phyloP scores from a whole-genome alignment of 1,139 yeast species.

The Geotrichum histeridarum region DNA sequence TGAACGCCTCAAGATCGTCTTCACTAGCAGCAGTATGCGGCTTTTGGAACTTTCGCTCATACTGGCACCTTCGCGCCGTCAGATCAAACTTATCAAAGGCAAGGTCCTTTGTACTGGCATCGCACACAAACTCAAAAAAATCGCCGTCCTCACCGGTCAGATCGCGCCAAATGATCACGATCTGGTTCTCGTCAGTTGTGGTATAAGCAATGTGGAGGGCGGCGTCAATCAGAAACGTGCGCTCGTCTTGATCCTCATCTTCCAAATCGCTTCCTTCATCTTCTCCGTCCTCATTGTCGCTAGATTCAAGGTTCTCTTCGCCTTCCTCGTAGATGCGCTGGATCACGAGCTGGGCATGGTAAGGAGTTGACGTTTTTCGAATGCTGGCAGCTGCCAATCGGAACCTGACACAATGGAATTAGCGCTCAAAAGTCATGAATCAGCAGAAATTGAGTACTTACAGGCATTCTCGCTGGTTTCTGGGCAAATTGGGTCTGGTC shows the following conservation, averaged over 20 bases:
- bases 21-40: conserved; percentile 32
- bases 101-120: conserved; percentile 50
- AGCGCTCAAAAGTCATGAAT: not conserved
- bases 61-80: conserved; percentile 63
- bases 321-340: conserved; percentile 66
- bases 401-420: not conserved
- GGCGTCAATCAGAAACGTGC: conserved; percentile 62
- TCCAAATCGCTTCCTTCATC: conserved; percentile 47
- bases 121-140: conserved; percentile 72
- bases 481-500: conserved; percentile 43
- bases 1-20: conserved; percentile 54
- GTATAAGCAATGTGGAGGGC: conserved; percentile 50
- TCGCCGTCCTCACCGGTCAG: conserved; percentile 85
- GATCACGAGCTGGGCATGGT: conserved; percentile 64
- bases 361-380: conserved; percentile 61
- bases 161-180: conserved; percentile 74
- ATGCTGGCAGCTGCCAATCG: conserved; percentile 66
- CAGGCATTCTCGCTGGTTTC: conserved; percentile 44
- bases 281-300: conserved; percentile 31
- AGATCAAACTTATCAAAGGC: conserved; percentile 63
- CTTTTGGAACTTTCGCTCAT: conserved; percentile 65
- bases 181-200: conserved; percentile 41
- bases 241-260: conserved; percentile 51
- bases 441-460: conserved; percentile 17
- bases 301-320: conserved; percentile 52